Base-by-base conservation (phyloP, 306 rosid genomes). In the Trifolium fragiferum region DNA sequence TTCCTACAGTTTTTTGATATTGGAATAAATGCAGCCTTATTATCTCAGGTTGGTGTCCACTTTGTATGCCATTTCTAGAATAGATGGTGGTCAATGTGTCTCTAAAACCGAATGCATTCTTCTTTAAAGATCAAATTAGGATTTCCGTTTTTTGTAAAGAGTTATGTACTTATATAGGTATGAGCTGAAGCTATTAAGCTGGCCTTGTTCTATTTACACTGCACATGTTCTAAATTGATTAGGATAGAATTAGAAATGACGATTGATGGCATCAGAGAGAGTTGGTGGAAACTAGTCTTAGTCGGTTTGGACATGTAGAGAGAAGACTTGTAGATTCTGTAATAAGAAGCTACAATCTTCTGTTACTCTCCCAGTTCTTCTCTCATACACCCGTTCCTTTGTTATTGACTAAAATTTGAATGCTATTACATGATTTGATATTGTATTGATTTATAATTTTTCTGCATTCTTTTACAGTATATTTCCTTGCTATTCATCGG, bases 1-100 rank as follows among this genome's bases (percentile, higher is more conserved):
- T 94, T 87, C 86, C 86, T 92, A 82, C 95, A 92, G 89, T 90
- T 88, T 83, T 94, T 94, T 78, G 99, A 94, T 83, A 94, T 94
- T 60, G 99, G 99, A 81, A 94, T 92, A 80, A 82, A 94, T 76
- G 97, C 90, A n/a, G 84, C 99, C 38, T 74, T 94, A 73, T 80
- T 94, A 55, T 94, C 99, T 66, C 99, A 94, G 98, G 98, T 93
- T 78, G 81, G 88, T 62, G 44, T 59, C 58, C 47, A 53, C 33
- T 51, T 75, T 63, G 50, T 73, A 64, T 66, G 62, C 64, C 64
- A 70, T 70, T 60, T 73, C 53, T 58, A 43, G 50, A 64, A 30
- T 71, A 33, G 21, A 70, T 76, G 47, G 19, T 72, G 61, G 50
- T 38, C 64, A 35, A 44, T 61, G 61, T 55, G 70, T 23, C 51